Evolutionary conservation across 2,329 filamentous ascomycete genomes (phyloP).

Genomic region (Arthroderma uncinatum): DNA sequence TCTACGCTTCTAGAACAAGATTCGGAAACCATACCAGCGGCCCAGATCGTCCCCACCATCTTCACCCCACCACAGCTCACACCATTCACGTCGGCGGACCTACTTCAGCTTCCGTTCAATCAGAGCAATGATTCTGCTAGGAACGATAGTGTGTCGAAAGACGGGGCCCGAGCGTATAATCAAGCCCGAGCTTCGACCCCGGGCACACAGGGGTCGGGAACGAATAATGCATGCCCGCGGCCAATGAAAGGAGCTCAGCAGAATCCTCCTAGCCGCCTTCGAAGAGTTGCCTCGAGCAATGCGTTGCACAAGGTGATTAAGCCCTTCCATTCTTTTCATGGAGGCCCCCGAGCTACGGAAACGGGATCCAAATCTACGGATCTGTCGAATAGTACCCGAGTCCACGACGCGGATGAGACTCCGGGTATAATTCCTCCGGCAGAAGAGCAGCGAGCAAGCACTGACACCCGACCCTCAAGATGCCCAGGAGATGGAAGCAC

Average conservation of each 20-base stretch:
- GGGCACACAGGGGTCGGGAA: background rate
- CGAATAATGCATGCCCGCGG: background rate
- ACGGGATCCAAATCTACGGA: background rate
- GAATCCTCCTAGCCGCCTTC: background rate
- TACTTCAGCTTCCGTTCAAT: background rate
- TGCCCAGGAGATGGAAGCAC: too few species aligned
- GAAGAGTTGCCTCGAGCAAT: background rate
- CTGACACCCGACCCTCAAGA: too few species aligned
- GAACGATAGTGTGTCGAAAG: background rate
- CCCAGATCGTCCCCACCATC: background rate
- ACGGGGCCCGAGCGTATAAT: too few species aligned
- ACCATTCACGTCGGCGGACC: background rate
- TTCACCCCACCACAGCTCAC: background rate
- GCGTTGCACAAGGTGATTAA: conserved; percentile 12
- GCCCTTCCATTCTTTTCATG: conserved; percentile 23
- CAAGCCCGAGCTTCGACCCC: background rate
- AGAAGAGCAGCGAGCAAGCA: background rate
- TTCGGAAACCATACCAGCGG: background rate
- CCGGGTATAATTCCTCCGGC: background rate
- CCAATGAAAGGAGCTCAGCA: background rate
- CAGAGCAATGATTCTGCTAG: background rate
- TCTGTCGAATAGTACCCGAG: background rate
- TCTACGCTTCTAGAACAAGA: background rate
- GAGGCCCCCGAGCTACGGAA: background rate
- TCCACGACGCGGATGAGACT: background rate